Evolutionary conservation across 306 rosid genomes (phyloP).

Genomic region (Cyamopsis tetragonoloba): DNA sequence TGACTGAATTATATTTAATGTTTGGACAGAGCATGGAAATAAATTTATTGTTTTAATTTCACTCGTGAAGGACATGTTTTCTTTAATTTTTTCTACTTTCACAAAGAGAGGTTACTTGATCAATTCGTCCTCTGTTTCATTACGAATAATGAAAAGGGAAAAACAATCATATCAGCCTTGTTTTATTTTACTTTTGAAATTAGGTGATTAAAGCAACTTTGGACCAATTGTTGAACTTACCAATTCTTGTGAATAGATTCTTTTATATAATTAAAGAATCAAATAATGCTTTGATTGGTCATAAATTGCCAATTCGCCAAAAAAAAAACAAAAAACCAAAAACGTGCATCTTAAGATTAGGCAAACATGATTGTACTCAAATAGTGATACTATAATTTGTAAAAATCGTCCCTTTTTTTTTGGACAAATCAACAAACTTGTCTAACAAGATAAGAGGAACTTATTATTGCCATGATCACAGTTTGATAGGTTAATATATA

Average conservation of each 20-base stretch:
- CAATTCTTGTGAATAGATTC: slow-evolving; percentile 19
- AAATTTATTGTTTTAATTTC: too few relatives aligned
- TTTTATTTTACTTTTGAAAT: slow-evolving; percentile 37
- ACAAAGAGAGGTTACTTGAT: background rate
- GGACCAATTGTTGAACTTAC: slow-evolving; percentile 35
- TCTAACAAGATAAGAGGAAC: background rate
- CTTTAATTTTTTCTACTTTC: background rate
- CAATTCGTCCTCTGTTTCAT: background rate
- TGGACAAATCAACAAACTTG: background rate
- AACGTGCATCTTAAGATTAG: slow-evolving; percentile 19
- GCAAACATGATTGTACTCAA: background rate
- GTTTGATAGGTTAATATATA: background rate
- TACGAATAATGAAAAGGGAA: slow-evolving; percentile 19
- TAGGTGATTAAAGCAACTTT: slow-evolving; percentile 38
- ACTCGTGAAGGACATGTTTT: background rate
- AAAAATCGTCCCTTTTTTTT: background rate
- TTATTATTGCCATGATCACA: background rate
- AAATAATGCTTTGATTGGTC: background rate
- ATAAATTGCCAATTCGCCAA: too few relatives aligned
- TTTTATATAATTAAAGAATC: background rate
- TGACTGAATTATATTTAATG: too few relatives aligned
- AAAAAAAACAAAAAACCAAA: too few relatives aligned
- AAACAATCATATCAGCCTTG: slow-evolving; percentile 29
- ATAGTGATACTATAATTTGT: background rate
- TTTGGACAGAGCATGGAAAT: background rate